These are phyloP conservation scores for Colletotrichum higginsianum DNA, from an alignment of 2,329 filamentous ascomycete genomes.

Conservation along the genomic window DNA sequence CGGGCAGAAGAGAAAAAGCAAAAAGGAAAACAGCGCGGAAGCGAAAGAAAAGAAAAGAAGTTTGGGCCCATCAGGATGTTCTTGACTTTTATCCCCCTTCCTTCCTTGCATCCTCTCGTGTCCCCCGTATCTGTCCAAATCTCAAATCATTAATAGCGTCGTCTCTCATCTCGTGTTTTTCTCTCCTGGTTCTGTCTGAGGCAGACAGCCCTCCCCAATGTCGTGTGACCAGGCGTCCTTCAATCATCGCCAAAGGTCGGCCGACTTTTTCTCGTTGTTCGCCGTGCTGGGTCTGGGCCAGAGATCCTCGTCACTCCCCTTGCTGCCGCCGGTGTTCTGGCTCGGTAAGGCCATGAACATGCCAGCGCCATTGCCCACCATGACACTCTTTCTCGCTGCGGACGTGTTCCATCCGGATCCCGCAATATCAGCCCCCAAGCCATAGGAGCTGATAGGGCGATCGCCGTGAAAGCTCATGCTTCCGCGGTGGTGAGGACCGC, in stretches of 20 bases:
- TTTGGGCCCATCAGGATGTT: not conserved
- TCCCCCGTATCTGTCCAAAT: not conserved
- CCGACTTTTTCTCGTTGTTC: conserved; percentile 40
- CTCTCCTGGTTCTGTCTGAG: not conserved
- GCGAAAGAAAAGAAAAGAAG: conserved; percentile 1
- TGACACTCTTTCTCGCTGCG: conserved; percentile 68
- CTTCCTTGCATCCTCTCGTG: not conserved
- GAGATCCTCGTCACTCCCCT: conserved; percentile 48
- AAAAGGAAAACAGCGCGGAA: not conserved
- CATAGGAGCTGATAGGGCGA: conserved; percentile 71
- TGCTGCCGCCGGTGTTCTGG: conserved; percentile 42
- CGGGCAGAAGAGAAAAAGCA: no score
- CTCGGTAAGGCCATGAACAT: conserved; percentile 69
- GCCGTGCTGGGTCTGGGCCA: conserved; percentile 50
- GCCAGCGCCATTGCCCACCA: conserved; percentile 66
- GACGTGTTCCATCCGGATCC: conserved; percentile 65
- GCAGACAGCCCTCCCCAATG: not conserved
- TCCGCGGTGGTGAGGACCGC: conserved; percentile 33
- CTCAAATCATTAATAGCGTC: conserved; percentile 5
- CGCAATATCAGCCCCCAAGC: conserved; percentile 67
- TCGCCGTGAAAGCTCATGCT: conserved; percentile 44
- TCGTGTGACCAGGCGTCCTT: not conserved
- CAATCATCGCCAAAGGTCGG: conserved; percentile 36
- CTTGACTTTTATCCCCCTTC: not conserved
- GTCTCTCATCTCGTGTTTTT: not conserved